A percentile compares a stretch with the other conserved stretches of the same genome.
phyloP scores from a whole-genome alignment of 1,284 basidiomycete genomes.

The Fomitopsis pinicola region DNA sequence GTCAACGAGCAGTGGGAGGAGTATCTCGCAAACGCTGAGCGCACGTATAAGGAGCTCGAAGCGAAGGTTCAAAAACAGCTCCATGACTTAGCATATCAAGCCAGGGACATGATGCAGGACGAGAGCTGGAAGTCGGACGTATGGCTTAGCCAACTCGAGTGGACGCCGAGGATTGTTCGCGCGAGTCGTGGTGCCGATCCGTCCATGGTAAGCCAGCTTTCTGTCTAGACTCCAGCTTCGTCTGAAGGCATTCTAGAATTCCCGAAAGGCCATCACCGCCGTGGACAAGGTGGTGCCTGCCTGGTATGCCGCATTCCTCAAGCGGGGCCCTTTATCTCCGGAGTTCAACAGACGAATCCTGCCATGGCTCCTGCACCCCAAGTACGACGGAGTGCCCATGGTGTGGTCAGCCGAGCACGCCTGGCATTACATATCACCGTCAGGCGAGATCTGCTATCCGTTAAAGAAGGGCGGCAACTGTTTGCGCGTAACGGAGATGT shows the following conservation, averaged over 20 bases:
- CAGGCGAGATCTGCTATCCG: constrained; percentile 30
- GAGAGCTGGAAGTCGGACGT: constrained; percentile 68
- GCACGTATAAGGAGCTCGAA: constrained; percentile 74
- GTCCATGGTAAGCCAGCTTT: constrained; percentile 14
- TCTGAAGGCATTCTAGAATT: background rate
- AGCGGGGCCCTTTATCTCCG: constrained; percentile 41
- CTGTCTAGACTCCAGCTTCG: background rate
- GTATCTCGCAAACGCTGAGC: constrained; percentile 79
- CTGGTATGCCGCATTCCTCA: constrained; percentile 72
- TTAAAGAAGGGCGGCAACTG: constrained; percentile 17
- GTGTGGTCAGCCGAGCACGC: constrained; percentile 57
- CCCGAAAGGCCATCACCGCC: background rate
- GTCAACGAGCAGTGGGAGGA: constrained; percentile 88
- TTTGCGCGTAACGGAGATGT: background rate
- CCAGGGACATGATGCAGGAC: constrained; percentile 45
- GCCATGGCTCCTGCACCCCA: constrained; percentile 75
- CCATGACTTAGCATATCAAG: constrained; percentile 63
- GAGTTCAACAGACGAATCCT: constrained; percentile 64
- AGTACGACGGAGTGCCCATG: constrained; percentile 70
- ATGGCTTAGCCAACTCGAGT: constrained; percentile 93
- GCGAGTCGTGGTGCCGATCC: constrained; percentile 54
- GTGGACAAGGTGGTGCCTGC: constrained; percentile 38
- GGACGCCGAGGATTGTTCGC: constrained; percentile 86
- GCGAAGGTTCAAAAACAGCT: constrained; percentile 68
- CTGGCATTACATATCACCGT: constrained; percentile 56